Percentiles rank a stretch among this genome's conserved stretches.
Conservation (phyloP, 805 yeast genomes). For the Candida pseudoglaebosa region DNA sequence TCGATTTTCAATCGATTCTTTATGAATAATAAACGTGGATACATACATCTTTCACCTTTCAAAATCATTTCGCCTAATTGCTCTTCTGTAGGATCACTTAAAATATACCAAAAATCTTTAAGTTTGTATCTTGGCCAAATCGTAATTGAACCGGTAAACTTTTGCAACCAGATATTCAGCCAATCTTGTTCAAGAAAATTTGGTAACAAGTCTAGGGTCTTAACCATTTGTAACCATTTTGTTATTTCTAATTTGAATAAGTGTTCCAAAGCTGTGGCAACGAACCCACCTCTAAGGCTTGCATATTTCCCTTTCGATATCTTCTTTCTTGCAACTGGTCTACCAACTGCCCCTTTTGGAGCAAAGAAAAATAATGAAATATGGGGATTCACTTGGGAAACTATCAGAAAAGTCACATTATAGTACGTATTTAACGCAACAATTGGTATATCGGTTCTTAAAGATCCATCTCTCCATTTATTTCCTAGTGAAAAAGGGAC, state of each 20-base stretch:
- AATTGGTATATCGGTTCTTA: constrained; percentile 75
- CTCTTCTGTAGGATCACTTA: constrained; percentile 65
- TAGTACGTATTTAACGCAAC: constrained; percentile 70
- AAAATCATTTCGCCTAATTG: constrained; percentile 51
- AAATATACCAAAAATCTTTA: constrained; percentile 57
- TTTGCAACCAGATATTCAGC: constrained; percentile 73
- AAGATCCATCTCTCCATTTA: constrained; percentile 76
- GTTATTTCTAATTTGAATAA: constrained; percentile 66
- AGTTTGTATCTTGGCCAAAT: constrained; percentile 66
- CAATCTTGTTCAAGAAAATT: constrained; percentile 71
- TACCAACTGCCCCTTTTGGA: constrained; percentile 76
- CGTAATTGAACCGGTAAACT: constrained; percentile 71
- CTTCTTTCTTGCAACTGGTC: constrained; percentile 61
- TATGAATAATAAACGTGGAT: constrained; percentile 62
- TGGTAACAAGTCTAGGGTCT: constrained; percentile 64
- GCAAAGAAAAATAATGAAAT: constrained; percentile 71
- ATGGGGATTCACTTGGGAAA: constrained; percentile 82
- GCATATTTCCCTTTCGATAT: constrained; percentile 31
- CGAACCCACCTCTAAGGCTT: constrained; percentile 67
- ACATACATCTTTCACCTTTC: constrained; percentile 63
- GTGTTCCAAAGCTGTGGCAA: constrained; percentile 69
- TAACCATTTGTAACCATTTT: constrained; percentile 71
- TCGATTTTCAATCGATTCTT: constrained; percentile 65
- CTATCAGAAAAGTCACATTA: constrained; percentile 71
- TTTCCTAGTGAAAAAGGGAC: constrained; percentile 70